These are phyloP conservation scores for Cytospora mali DNA, from an alignment of 2,329 filamentous ascomycete species.

Conservation along the genomic window DNA sequence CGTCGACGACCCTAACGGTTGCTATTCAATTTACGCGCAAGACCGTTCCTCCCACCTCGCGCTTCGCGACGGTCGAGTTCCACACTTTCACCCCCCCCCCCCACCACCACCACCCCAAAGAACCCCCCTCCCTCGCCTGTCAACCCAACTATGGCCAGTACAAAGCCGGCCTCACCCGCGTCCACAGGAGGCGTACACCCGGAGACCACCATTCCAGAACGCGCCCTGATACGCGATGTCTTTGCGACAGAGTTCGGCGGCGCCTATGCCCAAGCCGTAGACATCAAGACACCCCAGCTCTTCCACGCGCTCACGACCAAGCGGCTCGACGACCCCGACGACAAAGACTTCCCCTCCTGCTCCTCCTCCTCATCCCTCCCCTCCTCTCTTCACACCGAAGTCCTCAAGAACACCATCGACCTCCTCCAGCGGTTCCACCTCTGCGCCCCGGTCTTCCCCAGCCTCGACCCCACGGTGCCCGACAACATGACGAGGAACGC, in stretches of 20 bases:
- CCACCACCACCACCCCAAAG: too few relatives aligned
- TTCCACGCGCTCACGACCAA: background rate
- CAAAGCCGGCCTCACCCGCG: background rate
- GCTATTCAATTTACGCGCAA: too few relatives aligned
- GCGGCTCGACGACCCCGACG: background rate
- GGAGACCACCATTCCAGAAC: background rate
- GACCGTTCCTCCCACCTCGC: too few relatives aligned
- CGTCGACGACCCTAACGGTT: too few relatives aligned
- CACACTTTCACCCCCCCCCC: too few relatives aligned
- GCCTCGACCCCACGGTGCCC: background rate
- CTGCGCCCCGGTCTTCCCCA: slow-evolving; percentile 4
- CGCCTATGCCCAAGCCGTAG: background rate
- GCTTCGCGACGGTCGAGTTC: too few relatives aligned
- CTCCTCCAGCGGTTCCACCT: slow-evolving; percentile 11
- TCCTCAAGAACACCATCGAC: slow-evolving; percentile 14
- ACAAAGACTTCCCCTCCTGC: too few relatives aligned
- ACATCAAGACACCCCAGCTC: background rate
- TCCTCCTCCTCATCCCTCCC: too few relatives aligned
- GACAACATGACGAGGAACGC: background rate
- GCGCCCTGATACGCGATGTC: background rate
- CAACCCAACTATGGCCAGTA: background rate
- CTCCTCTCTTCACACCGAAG: background rate
- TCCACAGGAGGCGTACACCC: background rate
- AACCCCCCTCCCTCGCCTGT: background rate
- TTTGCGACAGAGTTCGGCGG: background rate